These are phyloP conservation scores for Adiantum capillusveneris DNA, from an alignment of 75 land plant species.

Conservation along the genomic window DNA sequence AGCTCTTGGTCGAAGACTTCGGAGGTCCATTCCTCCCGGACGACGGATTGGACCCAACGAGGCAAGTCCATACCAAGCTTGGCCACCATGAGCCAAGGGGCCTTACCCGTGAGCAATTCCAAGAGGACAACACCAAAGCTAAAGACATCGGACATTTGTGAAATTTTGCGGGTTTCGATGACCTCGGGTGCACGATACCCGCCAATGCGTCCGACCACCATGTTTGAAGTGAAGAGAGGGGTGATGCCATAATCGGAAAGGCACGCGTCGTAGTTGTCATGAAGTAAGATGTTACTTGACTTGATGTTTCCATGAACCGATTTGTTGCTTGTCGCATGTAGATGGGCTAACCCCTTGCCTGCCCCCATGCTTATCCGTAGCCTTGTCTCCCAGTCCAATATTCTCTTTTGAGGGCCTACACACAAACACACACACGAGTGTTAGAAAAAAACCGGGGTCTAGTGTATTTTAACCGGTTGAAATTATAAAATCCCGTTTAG, in stretches of 20 bases:
- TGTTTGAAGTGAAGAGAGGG: slow-evolving; percentile 45
- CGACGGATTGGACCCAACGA: slow-evolving; percentile 60
- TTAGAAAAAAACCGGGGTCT: too few relatives aligned
- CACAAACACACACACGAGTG: background rate
- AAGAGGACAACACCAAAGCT: slow-evolving; percentile 73
- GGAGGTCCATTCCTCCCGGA: slow-evolving; percentile 81
- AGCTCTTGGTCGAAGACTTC: slow-evolving; percentile 76
- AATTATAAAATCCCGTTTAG: too few relatives aligned
- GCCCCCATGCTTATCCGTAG: slow-evolving; percentile 27
- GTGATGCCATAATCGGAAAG: slow-evolving; percentile 68
- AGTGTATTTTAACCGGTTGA: too few relatives aligned
- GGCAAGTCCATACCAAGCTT: slow-evolving; percentile 38
- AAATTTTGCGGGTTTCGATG: slow-evolving; percentile 37
- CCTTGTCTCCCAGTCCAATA: slow-evolving; percentile 33
- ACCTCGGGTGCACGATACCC: slow-evolving; percentile 89
- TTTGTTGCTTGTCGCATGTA: slow-evolving; percentile 27
- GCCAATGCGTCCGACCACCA: slow-evolving; percentile 50
- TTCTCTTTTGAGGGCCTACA: slow-evolving; percentile 44
- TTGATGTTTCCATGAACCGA: slow-evolving; percentile 77
- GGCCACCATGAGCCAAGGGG: slow-evolving; percentile 30
- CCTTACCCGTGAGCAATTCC: slow-evolving; percentile 72
- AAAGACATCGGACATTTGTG: slow-evolving; percentile 69
- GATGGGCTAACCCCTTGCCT: slow-evolving; percentile 43
- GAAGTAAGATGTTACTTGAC: slow-evolving; percentile 66
- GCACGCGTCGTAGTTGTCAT: slow-evolving; percentile 62